Evolutionary conservation across 768 basidiomycete species (phyloP), one percentile per base, ranked within the genome.

Genomic region (Psilocybe sp.): DNA sequence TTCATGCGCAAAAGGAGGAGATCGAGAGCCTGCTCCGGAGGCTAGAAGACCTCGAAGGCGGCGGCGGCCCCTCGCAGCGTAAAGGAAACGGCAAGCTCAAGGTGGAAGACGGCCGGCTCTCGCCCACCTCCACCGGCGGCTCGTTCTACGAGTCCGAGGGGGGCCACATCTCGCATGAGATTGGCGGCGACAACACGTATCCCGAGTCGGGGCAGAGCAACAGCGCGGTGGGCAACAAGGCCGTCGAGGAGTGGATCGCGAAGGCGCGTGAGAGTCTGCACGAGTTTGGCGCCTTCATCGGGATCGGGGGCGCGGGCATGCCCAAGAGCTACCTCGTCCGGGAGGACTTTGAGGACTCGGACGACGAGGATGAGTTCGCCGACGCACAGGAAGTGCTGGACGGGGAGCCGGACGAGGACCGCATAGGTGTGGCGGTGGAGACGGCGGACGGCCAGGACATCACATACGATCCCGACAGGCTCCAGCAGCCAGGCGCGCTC

Each of bases 181-280:
- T 44, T 18, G 51, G 49, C 40, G 55, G 49, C 34, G 39, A 47
- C 31, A 42, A 52, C 7, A 32, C 56, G 8, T 50, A 41, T 15
- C 12, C 28, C 15, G 47, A 40, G 3, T 46, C 37, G 45, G 34
- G 52, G 33, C 59, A 64, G 19, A 66, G 60, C 39, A 69, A 71
- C 19, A 66, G 71, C 19, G 55, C 69, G 6, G 74, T 72, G 40
- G 64, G 69, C 5, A 74, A 75, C 60, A 79, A 84, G 50, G 84
- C 80, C 45, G 79, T 89, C 40, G 78, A 82, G 55, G 81, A 87
- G 52, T 92, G 89, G 89, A 83, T 92, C 48, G 74, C 82, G 6
- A 85, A 83, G 62, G 89, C 89, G 0, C 78, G 82, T 44, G 79
- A 82, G 51, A 84, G 80, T 34, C 72, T 90, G 41, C 75, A 81